phyloP scores from a whole-genome alignment of 1,139 yeast species.

The Hansenula sp. region DNA sequence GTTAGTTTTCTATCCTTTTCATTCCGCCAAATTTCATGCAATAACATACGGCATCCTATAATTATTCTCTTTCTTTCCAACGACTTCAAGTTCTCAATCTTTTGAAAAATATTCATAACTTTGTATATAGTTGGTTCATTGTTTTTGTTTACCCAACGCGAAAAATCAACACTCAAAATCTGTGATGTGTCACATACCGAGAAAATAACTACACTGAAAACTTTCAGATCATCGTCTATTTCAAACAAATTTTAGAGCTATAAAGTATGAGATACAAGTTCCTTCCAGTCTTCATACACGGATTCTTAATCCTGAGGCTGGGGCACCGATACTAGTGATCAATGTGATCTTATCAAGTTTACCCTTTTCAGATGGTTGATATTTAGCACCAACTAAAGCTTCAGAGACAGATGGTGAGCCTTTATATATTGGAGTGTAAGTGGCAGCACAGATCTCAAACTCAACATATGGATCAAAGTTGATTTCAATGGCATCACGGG shows the following conservation, averaged over 20 bases:
- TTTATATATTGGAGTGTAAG: constrained; percentile 83
- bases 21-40: neutral
- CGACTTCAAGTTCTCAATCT: too few relatives aligned
- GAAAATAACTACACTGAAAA: too few relatives aligned
- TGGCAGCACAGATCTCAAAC: constrained; percentile 83
- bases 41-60: neutral
- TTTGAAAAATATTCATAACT: too few relatives aligned
- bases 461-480: constrained; percentile 92
- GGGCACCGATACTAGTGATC: constrained; percentile 83
- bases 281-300: constrained; percentile 11
- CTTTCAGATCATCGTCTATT: neutral
- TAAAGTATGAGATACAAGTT: neutral
- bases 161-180: too few relatives aligned
- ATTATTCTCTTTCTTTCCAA: neutral
- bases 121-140: too few relatives aligned
- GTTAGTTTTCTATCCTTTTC: neutral
- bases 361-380: constrained; percentile 75
- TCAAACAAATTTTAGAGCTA: too few relatives aligned
- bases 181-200: too few relatives aligned
- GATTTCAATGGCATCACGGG: constrained; percentile 82
- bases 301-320: constrained; percentile 85
- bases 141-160: neutral
- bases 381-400: constrained; percentile 89
- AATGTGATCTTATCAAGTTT: constrained; percentile 70
- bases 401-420: constrained; percentile 69